Percentiles rank a stretch among this genome's conserved stretches.
Conservation (phyloP, 2,329 filamentous ascomycete genomes). For the Pleomassaria siparia region DNA sequence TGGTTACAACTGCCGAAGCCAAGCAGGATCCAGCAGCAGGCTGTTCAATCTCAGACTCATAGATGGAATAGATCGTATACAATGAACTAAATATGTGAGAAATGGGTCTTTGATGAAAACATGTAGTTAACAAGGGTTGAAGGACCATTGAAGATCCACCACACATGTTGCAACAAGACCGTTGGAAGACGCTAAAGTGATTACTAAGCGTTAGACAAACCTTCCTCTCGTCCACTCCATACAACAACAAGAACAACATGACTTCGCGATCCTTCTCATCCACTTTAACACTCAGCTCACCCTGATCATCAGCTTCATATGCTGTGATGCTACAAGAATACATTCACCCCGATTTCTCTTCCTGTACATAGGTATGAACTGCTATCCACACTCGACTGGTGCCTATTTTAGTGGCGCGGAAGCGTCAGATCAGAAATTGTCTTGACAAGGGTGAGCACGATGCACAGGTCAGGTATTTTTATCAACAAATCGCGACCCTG, state of each 20-base stretch:
- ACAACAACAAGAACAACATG: neutral
- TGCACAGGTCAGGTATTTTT: neutral
- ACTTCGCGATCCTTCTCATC: neutral
- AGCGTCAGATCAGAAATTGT: neutral
- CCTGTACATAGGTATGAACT: too few relatives aligned
- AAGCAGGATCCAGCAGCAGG: neutral
- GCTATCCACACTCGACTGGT: too few relatives aligned
- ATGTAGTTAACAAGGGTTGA: neutral
- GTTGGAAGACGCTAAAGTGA: neutral
- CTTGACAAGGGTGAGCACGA: too few relatives aligned
- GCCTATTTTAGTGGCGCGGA: neutral
- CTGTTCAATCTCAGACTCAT: neutral
- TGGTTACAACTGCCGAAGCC: conserved; percentile 10
- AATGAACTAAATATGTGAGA: too few relatives aligned
- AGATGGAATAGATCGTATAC: neutral
- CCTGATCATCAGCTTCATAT: neutral
- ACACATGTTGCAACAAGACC: too few relatives aligned
- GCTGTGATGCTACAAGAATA: neutral
- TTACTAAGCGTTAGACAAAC: neutral
- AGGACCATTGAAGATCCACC: too few relatives aligned
- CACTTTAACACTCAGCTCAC: neutral
- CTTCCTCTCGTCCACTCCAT: neutral
- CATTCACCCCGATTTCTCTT: too few relatives aligned
- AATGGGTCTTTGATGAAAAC: too few relatives aligned
- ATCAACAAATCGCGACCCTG: neutral